These are phyloP conservation scores for Heracleum sosnowskyi DNA, from an alignment of 129 eudicot species.

Conservation along the genomic window DNA sequence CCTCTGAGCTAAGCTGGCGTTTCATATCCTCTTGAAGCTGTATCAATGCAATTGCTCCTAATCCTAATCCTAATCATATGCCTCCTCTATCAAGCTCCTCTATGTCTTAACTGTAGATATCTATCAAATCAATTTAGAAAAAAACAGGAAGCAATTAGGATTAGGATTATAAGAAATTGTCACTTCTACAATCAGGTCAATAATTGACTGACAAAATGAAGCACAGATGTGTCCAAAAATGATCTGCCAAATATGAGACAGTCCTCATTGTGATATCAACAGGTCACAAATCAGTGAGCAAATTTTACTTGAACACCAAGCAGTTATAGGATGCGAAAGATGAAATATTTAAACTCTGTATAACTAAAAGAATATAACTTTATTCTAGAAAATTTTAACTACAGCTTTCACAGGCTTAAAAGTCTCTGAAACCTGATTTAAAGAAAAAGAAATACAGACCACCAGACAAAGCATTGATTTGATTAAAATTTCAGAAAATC, in stretches of 20 bases:
- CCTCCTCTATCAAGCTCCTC: too few relatives aligned
- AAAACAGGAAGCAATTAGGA: background rate
- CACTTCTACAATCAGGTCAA: background rate
- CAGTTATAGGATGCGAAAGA: background rate
- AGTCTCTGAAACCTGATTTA: too few relatives aligned
- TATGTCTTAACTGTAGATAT: background rate
- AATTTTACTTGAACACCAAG: background rate
- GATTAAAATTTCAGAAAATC: background rate
- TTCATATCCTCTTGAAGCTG: slow-evolving; percentile 99
- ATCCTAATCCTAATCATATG: too few relatives aligned
- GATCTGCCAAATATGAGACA: background rate
- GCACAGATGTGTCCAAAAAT: slow-evolving; percentile 8
- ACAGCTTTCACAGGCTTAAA: background rate
- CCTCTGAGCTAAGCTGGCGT: slow-evolving; percentile 70
- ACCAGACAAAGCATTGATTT: background rate
- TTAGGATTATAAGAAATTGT: background rate
- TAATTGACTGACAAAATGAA: slow-evolving; percentile 19
- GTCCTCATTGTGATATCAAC: background rate
- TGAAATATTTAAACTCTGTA: background rate
- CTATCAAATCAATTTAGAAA: background rate
- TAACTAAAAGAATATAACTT: background rate
- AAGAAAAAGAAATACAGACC: background rate
- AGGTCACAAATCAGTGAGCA: background rate
- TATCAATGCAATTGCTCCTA: slow-evolving; percentile 92
- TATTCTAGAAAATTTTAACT: background rate